phyloP scores from a whole-genome alignment of 1,284 basidiomycete genomes.

The Fomes fomentarius region DNA sequence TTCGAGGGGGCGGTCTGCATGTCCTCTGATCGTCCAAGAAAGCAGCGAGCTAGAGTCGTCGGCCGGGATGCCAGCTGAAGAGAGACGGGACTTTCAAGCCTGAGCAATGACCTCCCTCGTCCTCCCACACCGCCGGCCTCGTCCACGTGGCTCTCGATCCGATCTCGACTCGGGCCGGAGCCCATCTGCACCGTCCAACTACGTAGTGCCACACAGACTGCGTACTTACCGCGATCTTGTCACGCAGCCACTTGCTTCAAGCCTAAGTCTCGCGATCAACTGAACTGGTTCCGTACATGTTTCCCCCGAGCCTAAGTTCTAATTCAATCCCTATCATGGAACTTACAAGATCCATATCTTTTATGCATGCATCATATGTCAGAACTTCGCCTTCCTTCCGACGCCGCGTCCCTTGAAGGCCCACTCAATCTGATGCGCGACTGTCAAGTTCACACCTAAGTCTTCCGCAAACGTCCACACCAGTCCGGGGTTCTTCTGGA shows the following conservation, averaged over 20 bases:
- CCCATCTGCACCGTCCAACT: too few relatives aligned
- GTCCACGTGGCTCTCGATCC: conserved; percentile 1
- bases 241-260: too few relatives aligned
- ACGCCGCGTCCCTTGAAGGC: conserved; percentile 38
- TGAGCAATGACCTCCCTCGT: too few relatives aligned
- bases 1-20: conserved; percentile 13
- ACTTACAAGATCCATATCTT: too few relatives aligned
- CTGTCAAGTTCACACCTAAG: conserved; percentile 45
- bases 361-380: too few relatives aligned
- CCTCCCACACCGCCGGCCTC: not conserved
- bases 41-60: not conserved
- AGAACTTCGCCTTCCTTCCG: conserved; percentile 9
- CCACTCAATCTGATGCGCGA: conserved; percentile 58
- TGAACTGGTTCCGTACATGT: too few relatives aligned
- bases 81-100: too few relatives aligned
- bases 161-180: conserved; percentile 5
- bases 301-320: not conserved
- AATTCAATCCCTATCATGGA: not conserved
- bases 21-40: not conserved
- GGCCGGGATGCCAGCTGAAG: too few relatives aligned
- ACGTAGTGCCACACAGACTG: too few relatives aligned
- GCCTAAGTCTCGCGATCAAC: too few relatives aligned
- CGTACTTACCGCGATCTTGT: too few relatives aligned
- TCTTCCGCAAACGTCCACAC: conserved; percentile 58
- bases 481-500: conserved; percentile 58